Percentiles rank a stretch among this genome's conserved stretches.
Evolutionary conservation across 805 yeast species (phyloP).

Genomic region (Saccharomycodes ludwigii): DNA sequence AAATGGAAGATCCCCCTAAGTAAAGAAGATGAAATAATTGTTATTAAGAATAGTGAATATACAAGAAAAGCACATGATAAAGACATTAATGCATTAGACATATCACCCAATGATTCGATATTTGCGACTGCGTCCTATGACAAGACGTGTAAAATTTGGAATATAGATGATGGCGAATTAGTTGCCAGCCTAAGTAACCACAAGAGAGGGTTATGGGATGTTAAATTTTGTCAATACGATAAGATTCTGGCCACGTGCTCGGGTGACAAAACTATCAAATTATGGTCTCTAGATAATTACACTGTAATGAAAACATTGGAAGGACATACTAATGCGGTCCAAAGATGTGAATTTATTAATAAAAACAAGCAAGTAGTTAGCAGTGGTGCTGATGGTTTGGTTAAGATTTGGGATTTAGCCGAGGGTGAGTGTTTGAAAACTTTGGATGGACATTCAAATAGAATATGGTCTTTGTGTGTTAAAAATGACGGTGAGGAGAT

Average conservation of each 20-base stretch:
- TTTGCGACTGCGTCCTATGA: conserved; percentile 95
- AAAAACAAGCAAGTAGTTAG: conserved; percentile 53
- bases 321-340: conserved; percentile 89
- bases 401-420: conserved; percentile 78
- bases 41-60: conserved; percentile 56
- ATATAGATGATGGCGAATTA: conserved; percentile 72
- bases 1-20: conserved; percentile 61
- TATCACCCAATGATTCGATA: conserved; percentile 79
- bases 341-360: conserved; percentile 61
- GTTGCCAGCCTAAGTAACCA: conserved; percentile 81
- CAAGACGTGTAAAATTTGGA: conserved; percentile 85
- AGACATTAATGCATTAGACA: conserved; percentile 80
- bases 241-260: conserved; percentile 70
- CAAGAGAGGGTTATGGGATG: conserved; percentile 90
- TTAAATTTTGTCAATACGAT: conserved; percentile 70
- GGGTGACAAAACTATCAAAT: conserved; percentile 82
- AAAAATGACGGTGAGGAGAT: conserved; percentile 56
- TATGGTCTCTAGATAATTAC: conserved; percentile 78
- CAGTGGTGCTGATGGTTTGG: conserved; percentile 88
- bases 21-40: conserved; percentile 15
- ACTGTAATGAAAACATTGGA: conserved; percentile 74
- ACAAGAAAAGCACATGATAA: conserved; percentile 96
- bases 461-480: conserved; percentile 82
- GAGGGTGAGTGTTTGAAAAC: conserved; percentile 74
- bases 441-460: conserved; percentile 83